A percentile compares a stretch with the other conserved stretches of the same genome.
Conservation (phyloP, 441 rosid genomes). For the Corymbia citriodora region DNA sequence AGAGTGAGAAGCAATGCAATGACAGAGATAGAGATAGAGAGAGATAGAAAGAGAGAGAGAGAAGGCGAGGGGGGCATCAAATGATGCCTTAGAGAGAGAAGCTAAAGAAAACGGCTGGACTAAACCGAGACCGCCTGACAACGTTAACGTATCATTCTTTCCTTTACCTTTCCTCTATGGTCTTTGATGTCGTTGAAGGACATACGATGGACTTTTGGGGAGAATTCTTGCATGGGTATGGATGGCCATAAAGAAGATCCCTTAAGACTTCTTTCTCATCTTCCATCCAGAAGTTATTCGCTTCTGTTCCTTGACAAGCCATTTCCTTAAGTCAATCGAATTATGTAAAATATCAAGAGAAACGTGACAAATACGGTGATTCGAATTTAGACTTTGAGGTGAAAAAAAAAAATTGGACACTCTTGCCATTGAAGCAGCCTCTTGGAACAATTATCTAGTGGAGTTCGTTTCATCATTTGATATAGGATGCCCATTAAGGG, state of each 20-base stretch:
- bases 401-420: neutral
- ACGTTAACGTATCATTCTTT: conserved; percentile 35
- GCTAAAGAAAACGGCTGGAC: conserved; percentile 45
- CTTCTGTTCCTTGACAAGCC: neutral
- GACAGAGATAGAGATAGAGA: neutral
- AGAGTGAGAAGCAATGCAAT: neutral
- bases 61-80: conserved; percentile 19
- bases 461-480: neutral
- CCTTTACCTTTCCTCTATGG: neutral
- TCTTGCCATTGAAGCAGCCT: neutral
- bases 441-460: neutral
- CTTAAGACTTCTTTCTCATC: neutral
- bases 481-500: neutral
- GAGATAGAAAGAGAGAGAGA: neutral
- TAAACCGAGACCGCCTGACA: conserved; percentile 21
- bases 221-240: neutral
- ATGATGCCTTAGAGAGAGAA: conserved; percentile 17
- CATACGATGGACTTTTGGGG: no score
- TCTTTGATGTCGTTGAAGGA: neutral
- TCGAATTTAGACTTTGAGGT: neutral
- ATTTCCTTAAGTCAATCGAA: neutral
- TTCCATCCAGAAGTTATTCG: neutral
- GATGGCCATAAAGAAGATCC: neutral
- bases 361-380: neutral
- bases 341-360: neutral